Percentiles rank a stretch among this genome's conserved stretches.
Conservation (phyloP, 176 grass and related monocot species). For the Triticum timopheevii region DNA sequence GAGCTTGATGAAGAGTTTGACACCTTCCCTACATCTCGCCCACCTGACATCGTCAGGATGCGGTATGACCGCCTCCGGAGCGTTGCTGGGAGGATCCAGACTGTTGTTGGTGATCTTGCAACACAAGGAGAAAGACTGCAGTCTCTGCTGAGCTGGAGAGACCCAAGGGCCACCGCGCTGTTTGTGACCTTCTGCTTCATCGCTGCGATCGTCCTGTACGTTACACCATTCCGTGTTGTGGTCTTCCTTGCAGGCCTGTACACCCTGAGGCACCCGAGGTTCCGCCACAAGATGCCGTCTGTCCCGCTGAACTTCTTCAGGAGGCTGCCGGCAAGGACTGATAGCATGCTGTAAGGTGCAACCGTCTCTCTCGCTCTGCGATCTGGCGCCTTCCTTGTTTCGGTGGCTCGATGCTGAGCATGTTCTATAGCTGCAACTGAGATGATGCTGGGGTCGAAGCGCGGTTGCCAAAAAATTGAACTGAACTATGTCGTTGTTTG, state of each 20-base stretch:
- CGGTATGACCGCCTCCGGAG: constrained; percentile 59
- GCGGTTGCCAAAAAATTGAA: not conserved
- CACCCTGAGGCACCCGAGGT: constrained; percentile 61
- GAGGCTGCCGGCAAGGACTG: constrained; percentile 61
- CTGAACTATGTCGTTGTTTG: not conserved
- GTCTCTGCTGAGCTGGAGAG: constrained; percentile 65
- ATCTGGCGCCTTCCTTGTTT: not conserved
- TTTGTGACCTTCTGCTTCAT: constrained; percentile 65
- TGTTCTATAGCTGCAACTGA: not conserved
- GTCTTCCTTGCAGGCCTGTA: constrained; percentile 57
- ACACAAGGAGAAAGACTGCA: constrained; percentile 72
- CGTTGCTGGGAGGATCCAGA: constrained; percentile 62
- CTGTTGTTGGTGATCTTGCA: constrained; percentile 60
- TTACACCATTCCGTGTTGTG: constrained; percentile 58
- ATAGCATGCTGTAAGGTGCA: constrained; percentile 52
- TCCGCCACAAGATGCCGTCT: constrained; percentile 61
- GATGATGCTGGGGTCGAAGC: not conserved
- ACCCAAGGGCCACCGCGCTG: constrained; percentile 49
- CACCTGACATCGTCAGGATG: constrained; percentile 49
- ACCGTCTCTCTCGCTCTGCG: not conserved
- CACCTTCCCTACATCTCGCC: constrained; percentile 55
- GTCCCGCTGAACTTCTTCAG: constrained; percentile 75
- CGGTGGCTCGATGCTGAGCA: not conserved
- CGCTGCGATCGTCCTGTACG: constrained; percentile 53
- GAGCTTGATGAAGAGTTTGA: constrained; percentile 76